A percentile compares a stretch with the other conserved stretches of the same genome.
Conservation (phyloP, 2,329 filamentous ascomycete genomes). For the Cladophialophora exuberans region DNA sequence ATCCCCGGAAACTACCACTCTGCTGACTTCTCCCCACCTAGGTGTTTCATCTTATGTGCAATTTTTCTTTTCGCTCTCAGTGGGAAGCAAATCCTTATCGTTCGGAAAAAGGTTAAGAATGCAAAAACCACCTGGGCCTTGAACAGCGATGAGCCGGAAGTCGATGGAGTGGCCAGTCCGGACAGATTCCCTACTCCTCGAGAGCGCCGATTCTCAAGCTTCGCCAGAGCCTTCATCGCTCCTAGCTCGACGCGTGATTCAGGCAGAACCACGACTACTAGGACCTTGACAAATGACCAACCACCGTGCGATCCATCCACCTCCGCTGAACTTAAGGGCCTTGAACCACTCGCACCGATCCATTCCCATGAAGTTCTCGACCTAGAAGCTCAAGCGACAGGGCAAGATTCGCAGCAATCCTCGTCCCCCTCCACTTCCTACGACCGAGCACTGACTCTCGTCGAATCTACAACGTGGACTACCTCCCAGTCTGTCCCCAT, state of each 20-base stretch:
- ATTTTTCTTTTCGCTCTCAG: conserved; percentile 22
- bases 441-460: neutral
- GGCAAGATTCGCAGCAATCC: neutral
- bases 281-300: neutral
- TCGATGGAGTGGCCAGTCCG: neutral
- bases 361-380: conserved; percentile 15
- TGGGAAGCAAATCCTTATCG: conserved; percentile 23
- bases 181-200: neutral
- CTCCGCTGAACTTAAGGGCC: conserved; percentile 4
- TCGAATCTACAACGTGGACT: neutral
- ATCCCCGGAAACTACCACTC: too few relatives aligned
- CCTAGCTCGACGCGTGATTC: neutral
- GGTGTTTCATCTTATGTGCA: conserved; percentile 20
- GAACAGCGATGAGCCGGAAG: conserved; percentile 1
- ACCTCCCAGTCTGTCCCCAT: conserved; percentile 3
- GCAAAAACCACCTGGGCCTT: conserved; percentile 12
- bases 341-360: conserved; percentile 21
- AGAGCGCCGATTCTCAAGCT: conserved; percentile 16
- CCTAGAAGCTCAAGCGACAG: conserved; percentile 3
- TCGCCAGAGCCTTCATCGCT: conserved; percentile 11
- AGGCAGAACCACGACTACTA: neutral
- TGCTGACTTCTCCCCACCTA: neutral
- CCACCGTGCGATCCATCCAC: neutral
- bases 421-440: neutral
- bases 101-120: conserved; percentile 21